Evolutionary conservation across 2,329 filamentous ascomycete genomes (phyloP), one percentile per base, ranked within the genome.

Genomic region (Phyllosticta citriasiana): DNA sequence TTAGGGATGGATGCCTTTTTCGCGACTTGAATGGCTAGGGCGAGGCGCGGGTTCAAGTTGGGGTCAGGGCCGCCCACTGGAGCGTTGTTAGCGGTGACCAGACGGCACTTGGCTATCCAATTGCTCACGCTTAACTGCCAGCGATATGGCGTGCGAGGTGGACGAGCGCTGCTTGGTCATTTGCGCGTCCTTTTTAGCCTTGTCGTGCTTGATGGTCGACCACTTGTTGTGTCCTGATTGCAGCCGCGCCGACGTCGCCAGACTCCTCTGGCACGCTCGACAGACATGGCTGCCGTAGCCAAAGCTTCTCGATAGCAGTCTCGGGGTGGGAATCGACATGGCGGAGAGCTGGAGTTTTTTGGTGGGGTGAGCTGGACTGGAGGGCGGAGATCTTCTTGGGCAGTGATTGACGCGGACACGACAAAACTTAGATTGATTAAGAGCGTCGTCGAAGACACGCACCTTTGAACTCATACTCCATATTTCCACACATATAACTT

Each of bases 181-280:
- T 67, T 87, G 86, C 63, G 82, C 82, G 73, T 99, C 94, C 62
- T 87, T 88, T 64, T 87, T 89, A 57, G 88, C 91, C 75, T 99
- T 99, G 74, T 94, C 91, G 74, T 97, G 94, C 71, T 88, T 89
- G 76, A 97, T 97, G 70, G 94, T 96, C 62, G 91, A 91, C 94
- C 94, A 99, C 72, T 91, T 88, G 74, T 88, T 96, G 76, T 96
- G 91, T 14, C 91, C 91, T 25, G 88, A 86, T 14, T 55, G 58
- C 2, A 62, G 59, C 14, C 19, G 26, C 30, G 56, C 33, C 10
- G 62, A 52, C 87, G 79, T 40, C 73, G 69, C 59, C 53, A 62
- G 19, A 8, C 53, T 33, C 74, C 66, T 81, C 53, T 55, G 35
- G 25, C 56, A 60, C 30, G 57, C 25, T 25, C 55, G 51, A 40